Evolutionary conservation across 345 rosid species (phyloP).

Genomic region (Carallia brachiata): DNA sequence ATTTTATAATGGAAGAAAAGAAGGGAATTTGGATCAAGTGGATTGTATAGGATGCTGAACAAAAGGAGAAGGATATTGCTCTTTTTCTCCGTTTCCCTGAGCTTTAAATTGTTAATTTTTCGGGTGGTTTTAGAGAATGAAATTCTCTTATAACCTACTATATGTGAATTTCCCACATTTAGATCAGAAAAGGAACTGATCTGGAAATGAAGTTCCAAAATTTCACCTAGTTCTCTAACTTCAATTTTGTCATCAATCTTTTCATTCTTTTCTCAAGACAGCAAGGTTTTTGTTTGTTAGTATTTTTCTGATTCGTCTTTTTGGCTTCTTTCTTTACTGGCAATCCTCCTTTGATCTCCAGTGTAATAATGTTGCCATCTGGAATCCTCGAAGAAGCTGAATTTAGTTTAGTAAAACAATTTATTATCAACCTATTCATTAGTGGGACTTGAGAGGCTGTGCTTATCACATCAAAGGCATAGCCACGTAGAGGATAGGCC

Average conservation of each 20-base stretch:
- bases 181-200: constrained; percentile 22
- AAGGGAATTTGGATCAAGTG: constrained; percentile 35
- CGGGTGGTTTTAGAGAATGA: constrained; percentile 38
- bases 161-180: constrained; percentile 20
- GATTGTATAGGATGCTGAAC: constrained; percentile 47
- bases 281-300: neutral
- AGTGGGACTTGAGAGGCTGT: constrained; percentile 1
- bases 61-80: constrained; percentile 24
- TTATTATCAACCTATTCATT: neutral
- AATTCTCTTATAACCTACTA: constrained; percentile 33
- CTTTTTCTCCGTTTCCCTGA: constrained; percentile 18
- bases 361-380: constrained; percentile 2
- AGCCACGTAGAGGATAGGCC: neutral
- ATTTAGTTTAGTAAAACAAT: neutral
- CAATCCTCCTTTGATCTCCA: neutral
- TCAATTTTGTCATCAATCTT: neutral
- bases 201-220: constrained; percentile 23
- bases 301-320: constrained; percentile 12
- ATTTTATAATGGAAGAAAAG: constrained; percentile 25
- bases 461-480: neutral
- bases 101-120: constrained; percentile 18
- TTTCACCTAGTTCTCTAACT: constrained; percentile 20
- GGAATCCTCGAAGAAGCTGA: constrained; percentile 3
- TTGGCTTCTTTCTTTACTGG: constrained; percentile 5
- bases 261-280: neutral